Percentiles rank a stretch among this genome's conserved stretches.
Evolutionary conservation across 306 rosid species (phyloP).

Genomic region (Dalbergia oliveri): DNA sequence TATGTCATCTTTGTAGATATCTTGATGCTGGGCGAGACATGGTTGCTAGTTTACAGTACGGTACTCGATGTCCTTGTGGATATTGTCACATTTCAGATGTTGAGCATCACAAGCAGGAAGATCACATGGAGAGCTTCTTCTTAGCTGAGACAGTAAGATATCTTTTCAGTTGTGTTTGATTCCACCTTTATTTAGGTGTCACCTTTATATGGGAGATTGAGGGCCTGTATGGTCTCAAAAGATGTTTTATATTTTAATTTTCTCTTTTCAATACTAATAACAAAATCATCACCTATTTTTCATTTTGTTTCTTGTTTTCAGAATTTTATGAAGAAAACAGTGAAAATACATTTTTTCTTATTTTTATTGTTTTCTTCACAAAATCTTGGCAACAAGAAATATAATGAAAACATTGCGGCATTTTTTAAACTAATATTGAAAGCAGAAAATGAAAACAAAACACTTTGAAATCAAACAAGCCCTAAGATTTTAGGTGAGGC

Average conservation of each 20-base stretch:
- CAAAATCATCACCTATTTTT: no score
- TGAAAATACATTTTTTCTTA: no score
- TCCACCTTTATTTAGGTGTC: background rate
- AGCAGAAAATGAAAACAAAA: no score
- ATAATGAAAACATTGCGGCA: no score
- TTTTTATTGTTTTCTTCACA: background rate
- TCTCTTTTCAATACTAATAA: no score
- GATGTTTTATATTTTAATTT: no score
- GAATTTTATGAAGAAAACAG: no score
- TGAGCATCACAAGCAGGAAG: conserved; percentile 89
- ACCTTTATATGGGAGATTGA: background rate
- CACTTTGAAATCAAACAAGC: no score
- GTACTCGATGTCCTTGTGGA: conserved; percentile 94
- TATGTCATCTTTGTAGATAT: conserved; percentile 67
- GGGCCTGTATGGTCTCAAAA: no score
- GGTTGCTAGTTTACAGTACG: conserved; percentile 90
- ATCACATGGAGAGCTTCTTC: conserved; percentile 99
- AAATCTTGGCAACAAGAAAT: background rate
- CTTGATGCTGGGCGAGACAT: conserved; percentile 96
- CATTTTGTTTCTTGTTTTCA: no score
- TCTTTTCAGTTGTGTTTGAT: conserved; percentile 41
- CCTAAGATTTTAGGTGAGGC: conserved; percentile 23
- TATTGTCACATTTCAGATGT: conserved; percentile 97
- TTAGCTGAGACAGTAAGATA: conserved; percentile 89
- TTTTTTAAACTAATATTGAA: no score